Conservation (phyloP, 192 early-diverging fungal species). For the Linderina pennispora region DNA sequence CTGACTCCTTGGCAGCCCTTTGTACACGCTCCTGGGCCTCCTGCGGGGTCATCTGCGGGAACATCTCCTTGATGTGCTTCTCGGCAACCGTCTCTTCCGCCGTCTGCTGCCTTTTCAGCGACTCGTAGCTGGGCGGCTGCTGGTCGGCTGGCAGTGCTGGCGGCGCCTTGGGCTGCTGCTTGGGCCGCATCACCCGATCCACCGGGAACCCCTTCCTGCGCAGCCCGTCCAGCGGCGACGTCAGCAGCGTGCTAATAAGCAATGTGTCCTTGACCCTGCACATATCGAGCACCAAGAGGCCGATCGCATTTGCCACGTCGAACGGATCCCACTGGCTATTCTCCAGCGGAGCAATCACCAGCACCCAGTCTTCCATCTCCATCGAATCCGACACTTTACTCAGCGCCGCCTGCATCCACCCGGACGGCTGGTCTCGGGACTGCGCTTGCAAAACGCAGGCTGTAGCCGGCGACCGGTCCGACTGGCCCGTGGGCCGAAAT, state of each 20-base stretch:
- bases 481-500: conserved; percentile 26
- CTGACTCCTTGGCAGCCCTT: background rate
- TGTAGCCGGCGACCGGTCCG: conserved; percentile 3
- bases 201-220: conserved; percentile 69
- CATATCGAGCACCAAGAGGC: conserved; percentile 58
- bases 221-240: conserved; percentile 59
- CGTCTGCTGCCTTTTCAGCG: background rate
- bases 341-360: conserved; percentile 25
- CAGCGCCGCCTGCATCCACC: background rate
- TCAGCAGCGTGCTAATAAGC: conserved; percentile 67
- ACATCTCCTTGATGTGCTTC: background rate
- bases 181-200: conserved; percentile 51
- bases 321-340: conserved; percentile 64
- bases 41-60: background rate
- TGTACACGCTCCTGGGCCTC: background rate
- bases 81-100: background rate
- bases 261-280: conserved; percentile 73
- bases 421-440: background rate
- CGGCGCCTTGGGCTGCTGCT: background rate
- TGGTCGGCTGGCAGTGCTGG: background rate
- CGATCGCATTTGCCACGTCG: conserved; percentile 71
- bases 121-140: background rate
- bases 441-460: background rate
- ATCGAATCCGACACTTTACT: background rate
- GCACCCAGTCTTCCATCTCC: conserved; percentile 8